Evolutionary conservation across 2,329 filamentous ascomycete species (phyloP), one percentile per base, ranked within the genome.

Genomic region (Aspergillus sp.): DNA sequence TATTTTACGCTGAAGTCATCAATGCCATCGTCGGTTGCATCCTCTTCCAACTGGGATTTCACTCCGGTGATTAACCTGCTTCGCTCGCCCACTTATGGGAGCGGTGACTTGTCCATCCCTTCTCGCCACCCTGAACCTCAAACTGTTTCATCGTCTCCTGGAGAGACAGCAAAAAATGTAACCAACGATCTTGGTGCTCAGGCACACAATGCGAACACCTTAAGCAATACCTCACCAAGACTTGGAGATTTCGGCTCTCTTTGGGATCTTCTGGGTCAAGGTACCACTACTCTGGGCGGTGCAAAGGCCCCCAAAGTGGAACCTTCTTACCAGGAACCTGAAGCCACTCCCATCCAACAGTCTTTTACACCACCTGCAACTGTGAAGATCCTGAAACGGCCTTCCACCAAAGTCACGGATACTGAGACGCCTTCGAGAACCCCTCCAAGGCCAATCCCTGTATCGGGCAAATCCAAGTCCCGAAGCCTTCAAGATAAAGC

Each of bases 181-280:
- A 42, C 30, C 38, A 47, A 43, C 6, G n/a, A 33, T 33, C 5
- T 37, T 8, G 31, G 34, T 11, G 34, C 12, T 12, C 19, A 39
- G 33, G 33, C 33, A 28, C 40, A 35, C 9, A 39, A 34, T 29
- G 26, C 40, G 27, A 43, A 27, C n/a, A 44, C 43, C 44, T 41
- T 34, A 46, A 39, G 13, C 7, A 40, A 12, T 19, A 10, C 31
- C 9, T 43, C 50, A 11, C 49, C 51, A 5, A 59, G 54, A 28
- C 62, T 74, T 26, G 71, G 71, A 30, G 69, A 74, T 42, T 74
- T 74, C 45, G 60, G 61, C 26, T 55, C 56, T 31, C 46, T 73
- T 11, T 74, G 69, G 68, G 59, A 66, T 35, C 59, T 66, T 42
- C 53, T 74, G 30, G 56, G 57, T 33, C 53, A 53, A 28, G 44